Base-by-base conservation (phyloP, 768 basidiomycete genomes). In the Hygrophoropsis aurantiaca region DNA sequence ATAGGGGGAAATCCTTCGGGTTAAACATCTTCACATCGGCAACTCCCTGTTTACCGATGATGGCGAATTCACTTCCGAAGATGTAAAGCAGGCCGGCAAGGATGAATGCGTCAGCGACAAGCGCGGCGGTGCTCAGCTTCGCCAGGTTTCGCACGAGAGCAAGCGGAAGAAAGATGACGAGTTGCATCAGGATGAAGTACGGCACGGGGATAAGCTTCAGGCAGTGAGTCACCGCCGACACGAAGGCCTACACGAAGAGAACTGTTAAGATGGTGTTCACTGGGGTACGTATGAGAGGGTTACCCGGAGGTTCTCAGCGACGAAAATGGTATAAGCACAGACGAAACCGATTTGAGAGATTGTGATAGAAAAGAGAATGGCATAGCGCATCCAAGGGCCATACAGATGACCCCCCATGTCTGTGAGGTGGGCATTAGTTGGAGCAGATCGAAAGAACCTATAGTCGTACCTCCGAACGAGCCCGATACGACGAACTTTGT, bases 21-120 rank as follows among this genome's bases (percentile, higher is more conserved):
- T 99, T 99, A 73, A 98, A 98, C 65, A 92, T 54, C 58, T 82
- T 76, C 30, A 97, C 78, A 44, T 92, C 78, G 11, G 90, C 89
- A 15, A 90, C 67, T 5, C 97, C 97, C 9, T 75, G 65, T 3
- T 76, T 58, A 1, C 74, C 74, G 51, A 99, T 78, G 27, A 90
- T 72, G 1, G 70, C 67, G 41, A 88, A 70, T 65, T 99, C 97
- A 63, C 85, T 90, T n/a, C 84, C 75, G 51, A 90, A 93, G 54
- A 94, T 90, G 63, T 94, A 94, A 36, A 92, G 51, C 38, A 90
- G 60, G 1, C 97, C 97, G 27, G 86, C 80, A 15, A 99, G 73
- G 62, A 99, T 98, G 73, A 98, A 98, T 2, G 73, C 93, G 62
- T 99, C 97, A 2, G 97, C 97, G 23, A 97, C 64, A 42, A 99